A percentile compares a stretch with the other conserved stretches of the same genome.
Evolutionary conservation across 2,329 filamentous ascomycete species (phyloP).

Genomic region (Fusarium scirpi): DNA sequence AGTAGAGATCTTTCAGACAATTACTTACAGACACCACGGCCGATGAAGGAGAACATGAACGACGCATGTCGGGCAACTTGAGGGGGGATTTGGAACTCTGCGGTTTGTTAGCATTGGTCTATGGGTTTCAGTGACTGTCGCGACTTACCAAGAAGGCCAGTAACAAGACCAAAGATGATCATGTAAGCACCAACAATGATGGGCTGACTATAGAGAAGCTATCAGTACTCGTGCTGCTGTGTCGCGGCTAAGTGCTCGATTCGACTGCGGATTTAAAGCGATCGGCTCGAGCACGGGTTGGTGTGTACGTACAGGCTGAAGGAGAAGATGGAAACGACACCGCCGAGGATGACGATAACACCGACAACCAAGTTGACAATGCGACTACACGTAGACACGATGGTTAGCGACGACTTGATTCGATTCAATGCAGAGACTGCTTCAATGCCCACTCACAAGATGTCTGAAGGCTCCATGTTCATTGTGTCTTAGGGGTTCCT

Average conservation of each 20-base stretch:
- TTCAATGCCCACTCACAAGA: slow-evolving; percentile 73
- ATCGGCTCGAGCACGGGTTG: not conserved
- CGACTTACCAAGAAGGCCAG: slow-evolving; percentile 71
- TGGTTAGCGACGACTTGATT: slow-evolving; percentile 52
- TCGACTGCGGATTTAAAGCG: not conserved
- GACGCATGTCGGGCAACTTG: slow-evolving; percentile 94
- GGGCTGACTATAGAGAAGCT: slow-evolving; percentile 44
- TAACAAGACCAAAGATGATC: slow-evolving; percentile 87
- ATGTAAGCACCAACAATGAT: slow-evolving; percentile 88
- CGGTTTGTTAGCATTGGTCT: slow-evolving; percentile 39
- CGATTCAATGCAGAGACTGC: slow-evolving; percentile 3
- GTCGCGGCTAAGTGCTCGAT: not conserved
- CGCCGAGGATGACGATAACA: slow-evolving; percentile 88
- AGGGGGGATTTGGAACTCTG: slow-evolving; percentile 94
- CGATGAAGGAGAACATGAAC: slow-evolving; percentile 97
- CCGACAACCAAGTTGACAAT: slow-evolving; percentile 93
- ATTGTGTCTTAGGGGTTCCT: slow-evolving; percentile 19
- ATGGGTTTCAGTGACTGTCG: slow-evolving; percentile 15
- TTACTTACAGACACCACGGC: slow-evolving; percentile 89
- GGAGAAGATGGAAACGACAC: slow-evolving; percentile 77
- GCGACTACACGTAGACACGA: slow-evolving; percentile 70
- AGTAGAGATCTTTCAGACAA: not conserved
- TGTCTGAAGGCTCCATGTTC: slow-evolving; percentile 90
- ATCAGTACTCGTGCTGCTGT: slow-evolving; percentile 31
- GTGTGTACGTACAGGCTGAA: slow-evolving; percentile 66